These are phyloP conservation scores for Amylocystis lapponica DNA, from an alignment of 768 basidiomycete genomes.

Conservation along the genomic window DNA sequence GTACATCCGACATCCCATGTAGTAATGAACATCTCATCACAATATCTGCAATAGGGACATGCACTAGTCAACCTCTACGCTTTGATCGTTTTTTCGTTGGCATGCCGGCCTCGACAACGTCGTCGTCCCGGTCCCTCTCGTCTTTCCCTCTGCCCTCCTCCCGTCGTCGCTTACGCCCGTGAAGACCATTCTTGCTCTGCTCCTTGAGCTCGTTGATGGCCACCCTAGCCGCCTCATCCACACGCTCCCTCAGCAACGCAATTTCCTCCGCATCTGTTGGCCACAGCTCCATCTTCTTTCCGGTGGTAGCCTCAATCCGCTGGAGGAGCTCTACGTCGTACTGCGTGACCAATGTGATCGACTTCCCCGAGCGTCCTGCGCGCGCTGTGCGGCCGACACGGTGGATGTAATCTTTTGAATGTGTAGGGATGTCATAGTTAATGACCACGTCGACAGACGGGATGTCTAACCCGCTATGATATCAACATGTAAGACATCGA, in stretches of 20 bases:
- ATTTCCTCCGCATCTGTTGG: slow-evolving; percentile 86
- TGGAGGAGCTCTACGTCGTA: slow-evolving; percentile 97
- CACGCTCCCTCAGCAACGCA: slow-evolving; percentile 79
- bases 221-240: slow-evolving; percentile 73
- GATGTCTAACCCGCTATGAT: slow-evolving; percentile 82
- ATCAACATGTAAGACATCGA: background rate
- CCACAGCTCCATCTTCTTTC: slow-evolving; percentile 88
- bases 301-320: slow-evolving; percentile 89
- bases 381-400: slow-evolving; percentile 96
- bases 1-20: background rate
- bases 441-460: slow-evolving; percentile 94
- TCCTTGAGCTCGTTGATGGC: slow-evolving; percentile 84
- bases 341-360: slow-evolving; percentile 96
- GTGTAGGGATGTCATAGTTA: slow-evolving; percentile 96
- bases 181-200: slow-evolving; percentile 45
- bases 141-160: slow-evolving; percentile 51
- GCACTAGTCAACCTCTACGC: slow-evolving; percentile 30
- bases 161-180: slow-evolving; percentile 44
- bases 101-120: slow-evolving; percentile 87
- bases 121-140: slow-evolving; percentile 88
- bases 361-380: slow-evolving; percentile 95
- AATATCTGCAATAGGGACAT: background rate
- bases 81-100: slow-evolving; percentile 50
- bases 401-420: slow-evolving; percentile 99
- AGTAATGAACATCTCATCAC: background rate